Evolutionary conservation across 192 early-diverging fungal species (phyloP), one percentile per base, ranked within the genome.

Genomic region (Phycomyces blakesleeanus): DNA sequence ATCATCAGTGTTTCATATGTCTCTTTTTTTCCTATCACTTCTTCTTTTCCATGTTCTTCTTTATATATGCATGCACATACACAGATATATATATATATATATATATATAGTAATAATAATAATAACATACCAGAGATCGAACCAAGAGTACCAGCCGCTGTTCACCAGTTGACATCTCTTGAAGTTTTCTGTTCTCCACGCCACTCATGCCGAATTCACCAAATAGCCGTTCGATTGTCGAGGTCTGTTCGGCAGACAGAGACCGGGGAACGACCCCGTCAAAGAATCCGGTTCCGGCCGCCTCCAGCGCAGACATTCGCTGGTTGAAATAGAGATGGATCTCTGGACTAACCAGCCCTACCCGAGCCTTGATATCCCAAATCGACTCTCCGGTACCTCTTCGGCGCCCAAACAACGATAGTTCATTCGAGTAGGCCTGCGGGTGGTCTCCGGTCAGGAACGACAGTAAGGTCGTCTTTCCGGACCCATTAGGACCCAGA

Each of bases 381-480:
- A 85, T 80, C 9, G 83, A 76, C 52, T 80, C 78, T 3, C 83
- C 83, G 4, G 72, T 67, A 11, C 82, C 82, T 21, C 83, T 69
- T 0, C 55, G 70, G 26, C 73, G 72, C 15, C 81, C 81, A 75
- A 85, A 85, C 51, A 85, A 67, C 6, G 47, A 51, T 16, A 85
- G 51, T 21, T 76, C 72, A 66, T 85, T 85, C 0, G 80, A 68
- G 57, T 83, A 85, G 0, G 83, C 79, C 60, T 85, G 83, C 11
- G 79, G 83, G 63, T 85, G 78, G 56, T 85, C 83, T 20, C 80
- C 83, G 2, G 80, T 69, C 16, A 85, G 49, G 14, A 85, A 68
- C 1, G 83, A 79, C 21, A 85, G 55, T 0, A 85, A 68, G 0
- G 83, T 85, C 1, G 79, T 81, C 61, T 85, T 85, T 7, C 83